Conservation (phyloP, 2,329 filamentous ascomycete genomes). For the Colletotrichum nymphaeae region DNA sequence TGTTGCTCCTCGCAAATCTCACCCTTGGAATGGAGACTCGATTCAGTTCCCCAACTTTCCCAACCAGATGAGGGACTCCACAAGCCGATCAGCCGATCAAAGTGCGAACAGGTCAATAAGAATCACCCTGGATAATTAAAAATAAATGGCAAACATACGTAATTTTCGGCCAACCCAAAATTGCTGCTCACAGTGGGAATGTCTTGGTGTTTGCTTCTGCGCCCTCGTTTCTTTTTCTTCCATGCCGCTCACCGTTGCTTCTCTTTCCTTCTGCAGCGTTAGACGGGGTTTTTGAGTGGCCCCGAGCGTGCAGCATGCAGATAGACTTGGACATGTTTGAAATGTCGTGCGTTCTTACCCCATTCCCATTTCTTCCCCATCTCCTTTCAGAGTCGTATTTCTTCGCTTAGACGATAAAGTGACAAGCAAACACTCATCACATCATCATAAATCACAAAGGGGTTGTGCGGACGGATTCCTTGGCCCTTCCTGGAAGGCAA, state of each 20-base stretch:
- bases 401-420: background rate
- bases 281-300: background rate
- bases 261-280: slow-evolving; percentile 8
- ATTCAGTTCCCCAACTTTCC: slow-evolving; percentile 3
- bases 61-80: background rate
- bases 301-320: background rate
- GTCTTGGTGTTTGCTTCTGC: background rate
- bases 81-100: slow-evolving; percentile 21
- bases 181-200: background rate
- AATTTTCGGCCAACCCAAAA: background rate
- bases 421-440: background rate
- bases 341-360: background rate
- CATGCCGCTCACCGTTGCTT: background rate
- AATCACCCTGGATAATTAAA: background rate
- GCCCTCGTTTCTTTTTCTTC: background rate
- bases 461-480: slow-evolving; percentile 6
- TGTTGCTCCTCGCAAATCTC: background rate
- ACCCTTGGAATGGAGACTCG: background rate
- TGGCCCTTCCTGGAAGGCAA: slow-evolving; percentile 17
- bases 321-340: background rate
- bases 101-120: background rate
- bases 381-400: background rate
- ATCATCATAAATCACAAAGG: slow-evolving; percentile 12
- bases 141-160: background rate
- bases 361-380: background rate